A percentile compares a stretch with the other conserved stretches of the same genome.
Conservation (phyloP, 305 asterid species). For the Fraxinus floribunda region DNA sequence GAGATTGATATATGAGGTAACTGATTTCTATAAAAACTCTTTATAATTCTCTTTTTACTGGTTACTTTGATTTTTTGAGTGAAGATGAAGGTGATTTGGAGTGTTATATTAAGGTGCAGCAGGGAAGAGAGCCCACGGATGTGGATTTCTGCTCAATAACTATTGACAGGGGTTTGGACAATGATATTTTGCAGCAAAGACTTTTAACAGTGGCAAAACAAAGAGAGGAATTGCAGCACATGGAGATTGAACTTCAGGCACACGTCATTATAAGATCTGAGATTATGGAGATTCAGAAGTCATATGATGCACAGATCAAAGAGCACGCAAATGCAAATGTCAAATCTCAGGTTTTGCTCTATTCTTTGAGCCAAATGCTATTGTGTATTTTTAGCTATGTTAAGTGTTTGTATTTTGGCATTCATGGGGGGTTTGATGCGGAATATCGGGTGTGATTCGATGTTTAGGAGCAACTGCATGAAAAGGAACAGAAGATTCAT, state of each 20-base stretch:
- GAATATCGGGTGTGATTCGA: constrained; percentile 12
- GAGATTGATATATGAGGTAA: constrained; percentile 82
- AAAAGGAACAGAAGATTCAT: constrained; percentile 55
- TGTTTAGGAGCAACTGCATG: constrained; percentile 72
- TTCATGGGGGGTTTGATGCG: background rate
- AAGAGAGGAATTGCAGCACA: constrained; percentile 69
- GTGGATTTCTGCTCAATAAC: constrained; percentile 63
- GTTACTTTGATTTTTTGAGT: constrained; percentile 9
- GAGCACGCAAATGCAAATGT: constrained; percentile 52
- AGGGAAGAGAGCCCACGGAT: constrained; percentile 64
- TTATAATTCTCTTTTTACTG: background rate
- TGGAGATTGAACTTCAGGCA: constrained; percentile 70
- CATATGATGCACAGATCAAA: constrained; percentile 58
- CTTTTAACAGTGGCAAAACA: constrained; percentile 39
- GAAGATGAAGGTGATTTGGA: constrained; percentile 31
- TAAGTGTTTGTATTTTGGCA: background rate
- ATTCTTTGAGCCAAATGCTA: background rate
- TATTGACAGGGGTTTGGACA: constrained; percentile 53
- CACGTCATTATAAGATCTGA: constrained; percentile 58
- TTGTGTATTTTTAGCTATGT: background rate
- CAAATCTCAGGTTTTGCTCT: constrained; percentile 55
- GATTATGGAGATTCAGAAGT: constrained; percentile 47
- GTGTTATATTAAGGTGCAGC: constrained; percentile 61
- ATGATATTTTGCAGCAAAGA: constrained; percentile 44
- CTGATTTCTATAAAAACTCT: constrained; percentile 1